Evolutionary conservation across 2,329 filamentous ascomycete genomes (phyloP).

Genomic region (Hypoxylon sp.): DNA sequence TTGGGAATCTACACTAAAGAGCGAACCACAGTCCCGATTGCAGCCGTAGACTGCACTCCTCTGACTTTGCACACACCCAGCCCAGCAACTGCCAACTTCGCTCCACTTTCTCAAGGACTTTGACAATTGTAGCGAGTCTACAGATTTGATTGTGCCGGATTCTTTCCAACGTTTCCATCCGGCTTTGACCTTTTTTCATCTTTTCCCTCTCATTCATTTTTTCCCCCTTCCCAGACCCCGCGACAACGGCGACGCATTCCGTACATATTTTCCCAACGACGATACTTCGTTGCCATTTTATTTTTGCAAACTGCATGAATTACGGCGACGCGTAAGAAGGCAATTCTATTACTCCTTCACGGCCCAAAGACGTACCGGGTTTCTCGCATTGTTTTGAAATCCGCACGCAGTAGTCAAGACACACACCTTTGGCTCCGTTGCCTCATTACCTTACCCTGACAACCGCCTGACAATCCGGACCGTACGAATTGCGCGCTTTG

Average conservation of each 20-base stretch:
- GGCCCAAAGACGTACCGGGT: constrained; percentile 24
- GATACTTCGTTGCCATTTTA: constrained; percentile 48
- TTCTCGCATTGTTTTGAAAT: constrained; percentile 40
- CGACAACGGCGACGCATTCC: constrained; percentile 49
- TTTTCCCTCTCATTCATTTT: constrained; percentile 42
- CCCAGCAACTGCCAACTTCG: constrained; percentile 3
- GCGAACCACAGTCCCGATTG: constrained; percentile 19
- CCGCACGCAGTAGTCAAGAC: constrained; percentile 18
- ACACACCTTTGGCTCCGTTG: constrained; percentile 37
- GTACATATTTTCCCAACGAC: constrained; percentile 46
- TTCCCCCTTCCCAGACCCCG: constrained; percentile 46
- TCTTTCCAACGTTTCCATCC: constrained; percentile 49
- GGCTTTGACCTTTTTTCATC: constrained; percentile 49
- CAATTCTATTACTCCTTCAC: constrained; percentile 25
- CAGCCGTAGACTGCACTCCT: constrained; percentile 17
- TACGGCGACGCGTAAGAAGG: constrained; percentile 21
- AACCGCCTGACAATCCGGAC: constrained; percentile 34
- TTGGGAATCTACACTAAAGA: constrained; percentile 19
- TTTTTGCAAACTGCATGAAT: constrained; percentile 26
- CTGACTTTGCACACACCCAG: not conserved
- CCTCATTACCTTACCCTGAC: constrained; percentile 31
- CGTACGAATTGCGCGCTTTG: constrained; percentile 39
- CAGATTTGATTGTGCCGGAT: constrained; percentile 39
- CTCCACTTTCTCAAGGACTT: constrained; percentile 31
- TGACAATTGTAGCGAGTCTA: constrained; percentile 31